Percentiles rank a stretch among this genome's conserved stretches.
Conservation (phyloP, 1,284 basidiomycete genomes). For the Rhizopogon hawkerae region DNA sequence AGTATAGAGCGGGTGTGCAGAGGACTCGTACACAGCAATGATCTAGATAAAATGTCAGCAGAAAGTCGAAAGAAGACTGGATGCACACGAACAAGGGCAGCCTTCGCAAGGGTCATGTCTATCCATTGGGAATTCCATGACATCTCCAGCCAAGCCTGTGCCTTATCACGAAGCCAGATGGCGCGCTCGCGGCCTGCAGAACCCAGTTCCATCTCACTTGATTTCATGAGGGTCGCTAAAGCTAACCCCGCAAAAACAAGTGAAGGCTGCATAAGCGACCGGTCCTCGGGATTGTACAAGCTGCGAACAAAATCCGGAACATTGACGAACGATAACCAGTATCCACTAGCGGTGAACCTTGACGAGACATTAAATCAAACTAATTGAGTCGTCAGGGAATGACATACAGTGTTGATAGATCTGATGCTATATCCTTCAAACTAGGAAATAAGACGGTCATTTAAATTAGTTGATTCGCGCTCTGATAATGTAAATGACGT, state of each 20-base stretch:
- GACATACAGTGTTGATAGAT: slow-evolving; percentile 50
- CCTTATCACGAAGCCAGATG: slow-evolving; percentile 44
- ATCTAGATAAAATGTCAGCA: slow-evolving; percentile 36
- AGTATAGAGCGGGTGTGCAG: slow-evolving; percentile 57
- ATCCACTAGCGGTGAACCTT: slow-evolving; percentile 43
- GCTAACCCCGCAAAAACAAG: slow-evolving; percentile 61
- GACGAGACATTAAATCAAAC: slow-evolving; percentile 8
- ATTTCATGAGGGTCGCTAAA: slow-evolving; percentile 64
- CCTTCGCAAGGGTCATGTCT: slow-evolving; percentile 59
- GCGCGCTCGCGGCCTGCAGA: slow-evolving; percentile 43
- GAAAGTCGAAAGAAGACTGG: background rate
- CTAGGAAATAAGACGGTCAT: slow-evolving; percentile 25
- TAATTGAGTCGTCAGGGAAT: background rate
- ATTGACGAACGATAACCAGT: slow-evolving; percentile 62
- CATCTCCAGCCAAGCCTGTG: slow-evolving; percentile 44
- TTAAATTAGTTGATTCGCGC: slow-evolving; percentile 4
- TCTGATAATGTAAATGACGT: slow-evolving; percentile 14
- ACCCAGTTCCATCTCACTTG: slow-evolving; percentile 56
- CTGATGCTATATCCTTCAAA: slow-evolving; percentile 41
- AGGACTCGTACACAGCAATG: slow-evolving; percentile 65
- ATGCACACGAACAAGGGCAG: slow-evolving; percentile 53
- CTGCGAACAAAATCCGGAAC: slow-evolving; percentile 44
- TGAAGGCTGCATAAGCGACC: slow-evolving; percentile 55
- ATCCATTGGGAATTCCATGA: slow-evolving; percentile 45
- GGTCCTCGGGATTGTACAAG: slow-evolving; percentile 41